Base-by-base conservation (phyloP, 1,284 basidiomycete species). In the Cerrena zonata region DNA sequence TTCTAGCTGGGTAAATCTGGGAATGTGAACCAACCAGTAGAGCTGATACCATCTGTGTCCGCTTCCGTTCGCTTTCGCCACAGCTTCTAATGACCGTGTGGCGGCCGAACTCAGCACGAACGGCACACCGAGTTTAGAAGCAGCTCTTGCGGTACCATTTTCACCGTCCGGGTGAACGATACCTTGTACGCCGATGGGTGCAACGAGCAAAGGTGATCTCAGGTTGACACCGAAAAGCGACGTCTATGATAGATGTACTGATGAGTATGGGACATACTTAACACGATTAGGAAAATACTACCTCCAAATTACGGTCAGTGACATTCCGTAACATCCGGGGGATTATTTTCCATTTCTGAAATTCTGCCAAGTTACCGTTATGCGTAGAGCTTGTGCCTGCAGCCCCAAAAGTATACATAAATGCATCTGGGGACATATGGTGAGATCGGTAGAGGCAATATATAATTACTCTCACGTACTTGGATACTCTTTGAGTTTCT, bases 251-350 rank as follows among this genome's bases (percentile, higher is more conserved):
- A n/a, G n/a, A n/a, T n/a, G n/a, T n/a, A n/a, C n/a, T 41, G 10
- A 41, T 41, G 39, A 15, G 18, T 41, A 21, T 10, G 39, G n/a
- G n/a, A 19, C 7, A 7, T 15, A 19, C 18, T 15, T 19, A 41
- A 7, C 10, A 19, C 18, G 7, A n/a, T n/a, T n/a, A n/a, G n/a
- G n/a, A n/a, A n/a, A n/a, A n/a, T n/a, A n/a, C 38, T 59, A 84
- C 85, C 64, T 84, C 78, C 13, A 90, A 70, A 56, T 72, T 78
- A 18, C 89, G 78, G 7, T 66, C 61, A 2, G 80, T 82, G 0
- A 78, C 82, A 57, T 89, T 73, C n/a, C 81, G 78, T 41, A 91
- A 75, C 86, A 91, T 85, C 3, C 86, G 79, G 2, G 90, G 89
- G 18, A 87, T 71, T 58, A 89, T 81, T 39, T 74, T 76, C 70